phyloP scores from a whole-genome alignment of 83 land plant genomes.

The Picea abies region DNA sequence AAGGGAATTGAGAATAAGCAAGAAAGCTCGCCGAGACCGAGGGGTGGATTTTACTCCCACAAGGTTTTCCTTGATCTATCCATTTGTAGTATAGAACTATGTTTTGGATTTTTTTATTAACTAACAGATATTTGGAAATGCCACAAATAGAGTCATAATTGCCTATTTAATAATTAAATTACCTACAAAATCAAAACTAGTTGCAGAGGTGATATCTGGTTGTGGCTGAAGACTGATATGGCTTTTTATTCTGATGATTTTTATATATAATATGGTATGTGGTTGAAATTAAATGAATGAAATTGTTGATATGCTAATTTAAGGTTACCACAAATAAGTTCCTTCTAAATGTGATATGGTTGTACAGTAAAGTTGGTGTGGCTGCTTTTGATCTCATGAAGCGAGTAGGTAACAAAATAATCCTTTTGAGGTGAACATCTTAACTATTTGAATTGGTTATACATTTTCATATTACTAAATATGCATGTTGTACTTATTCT shows the following conservation, averaged over 20 bases:
- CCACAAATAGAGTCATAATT: not conserved
- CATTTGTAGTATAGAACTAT: not conserved
- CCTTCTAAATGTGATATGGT: not conserved
- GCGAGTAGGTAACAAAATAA: slow-evolving; percentile 68
- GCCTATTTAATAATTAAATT: not conserved
- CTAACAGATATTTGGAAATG: not conserved
- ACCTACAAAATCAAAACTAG: not conserved
- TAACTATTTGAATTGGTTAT: not conserved
- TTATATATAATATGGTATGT: not conserved
- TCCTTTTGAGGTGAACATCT: slow-evolving; percentile 58
- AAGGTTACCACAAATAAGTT: not conserved
- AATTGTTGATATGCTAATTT: too few species aligned
- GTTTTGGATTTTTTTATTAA: not conserved
- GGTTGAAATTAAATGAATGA: not conserved
- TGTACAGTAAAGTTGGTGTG: slow-evolving; percentile 58
- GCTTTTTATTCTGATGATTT: not conserved
- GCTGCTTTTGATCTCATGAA: slow-evolving; percentile 72
- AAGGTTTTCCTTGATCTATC: slow-evolving; percentile 39
- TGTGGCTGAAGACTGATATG: not conserved
- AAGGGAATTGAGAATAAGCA: slow-evolving; percentile 72
- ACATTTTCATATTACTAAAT: not conserved
- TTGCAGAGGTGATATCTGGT: not conserved
- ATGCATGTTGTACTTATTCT: not conserved
- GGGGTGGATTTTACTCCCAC: slow-evolving; percentile 51
- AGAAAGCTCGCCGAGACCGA: slow-evolving; percentile 71